Percentiles rank a stretch among this genome's conserved stretches.
Conservation (phyloP, 345 rosid genomes). For the Punica granatum region DNA sequence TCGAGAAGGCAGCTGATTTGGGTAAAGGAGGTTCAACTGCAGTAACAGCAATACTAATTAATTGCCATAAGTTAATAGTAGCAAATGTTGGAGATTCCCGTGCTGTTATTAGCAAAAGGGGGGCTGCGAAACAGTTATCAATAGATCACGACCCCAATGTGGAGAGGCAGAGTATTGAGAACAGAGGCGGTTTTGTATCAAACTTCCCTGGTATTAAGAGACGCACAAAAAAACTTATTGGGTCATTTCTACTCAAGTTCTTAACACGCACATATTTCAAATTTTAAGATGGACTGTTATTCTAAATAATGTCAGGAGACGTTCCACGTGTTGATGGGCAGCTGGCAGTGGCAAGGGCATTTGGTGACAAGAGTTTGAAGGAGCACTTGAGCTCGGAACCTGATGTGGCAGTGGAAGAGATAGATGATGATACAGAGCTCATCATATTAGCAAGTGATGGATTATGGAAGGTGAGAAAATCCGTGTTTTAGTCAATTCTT, state of each 20-base stretch:
- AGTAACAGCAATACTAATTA: conserved; percentile 77
- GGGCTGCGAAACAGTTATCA: conserved; percentile 69
- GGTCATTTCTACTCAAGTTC: not conserved
- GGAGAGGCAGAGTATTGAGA: conserved; percentile 64
- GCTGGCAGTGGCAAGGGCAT: conserved; percentile 92
- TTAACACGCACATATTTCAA: not conserved
- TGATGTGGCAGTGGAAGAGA: conserved; percentile 40
- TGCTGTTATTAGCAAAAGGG: conserved; percentile 65
- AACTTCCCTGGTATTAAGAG: conserved; percentile 64
- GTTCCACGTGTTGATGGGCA: conserved; percentile 91
- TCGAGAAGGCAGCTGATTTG: conserved; percentile 60
- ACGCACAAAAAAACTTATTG: not conserved
- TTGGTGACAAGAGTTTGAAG: conserved; percentile 88
- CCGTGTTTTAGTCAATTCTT: not conserved
- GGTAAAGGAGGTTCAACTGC: conserved; percentile 97
- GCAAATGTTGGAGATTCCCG: conserved; percentile 96
- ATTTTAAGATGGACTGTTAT: not conserved
- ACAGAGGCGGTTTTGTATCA: conserved; percentile 82
- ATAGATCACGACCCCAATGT: conserved; percentile 78
- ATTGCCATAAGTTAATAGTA: conserved; percentile 62
- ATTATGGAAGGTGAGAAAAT: conserved; percentile 69
- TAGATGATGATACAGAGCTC: conserved; percentile 56
- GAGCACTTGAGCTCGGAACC: conserved; percentile 90
- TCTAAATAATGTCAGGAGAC: conserved; percentile 46
- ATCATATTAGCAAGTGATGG: conserved; percentile 90